Base-by-base conservation (phyloP, 192 early-diverging fungal species). In the Backusella morwellensis region DNA sequence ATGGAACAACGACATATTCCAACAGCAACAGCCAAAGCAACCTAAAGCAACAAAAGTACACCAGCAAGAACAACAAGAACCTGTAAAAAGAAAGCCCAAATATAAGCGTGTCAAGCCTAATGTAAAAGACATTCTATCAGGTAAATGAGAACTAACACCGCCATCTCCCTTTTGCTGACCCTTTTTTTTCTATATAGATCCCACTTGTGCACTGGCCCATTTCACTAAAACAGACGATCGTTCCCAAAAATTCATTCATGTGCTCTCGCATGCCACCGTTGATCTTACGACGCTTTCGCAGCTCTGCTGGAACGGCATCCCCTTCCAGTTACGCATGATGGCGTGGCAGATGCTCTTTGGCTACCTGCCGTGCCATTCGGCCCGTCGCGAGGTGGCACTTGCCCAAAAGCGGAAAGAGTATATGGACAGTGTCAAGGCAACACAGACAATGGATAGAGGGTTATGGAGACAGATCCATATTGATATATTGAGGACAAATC, bases 311-410 rank as follows among this genome's bases (percentile, higher is more conserved):
- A 90, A 91, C 42, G 98, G 98, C 2, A 94, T 99, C 29, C 97
- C 98, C 1, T 86, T 89, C 21, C 88, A 95, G 73, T 90, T 94
- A 68, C 91, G 98, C 1, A 85, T 94, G 17, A 95, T 92, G 50
- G 90, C 95, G 8, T 99, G 98, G 98, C 96, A 97, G 69, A 78
- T 99, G n/a, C 86, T 99, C 47, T 92, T 98, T 91, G 96, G 96
- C 0, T 98, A 98, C 77, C 80, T 97, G 1, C 98, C 98, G 6
- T 84, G 93, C 72, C 97, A 95, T 80, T 90, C 92, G 17, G 91
- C 93, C 74, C 87, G 97, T 8, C 80, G 96, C 23, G 92, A 90
- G 15, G 87, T 87, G 3, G 96, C 97, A 0, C 73, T 99, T 75
- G 84, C 86, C 67, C 88, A 95, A 67, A 99, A 99, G 78, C 88